A percentile compares a stretch with the other conserved stretches of the same genome.
Conservation (phyloP, 345 rosid genomes). For the Gossypium raimondii region DNA sequence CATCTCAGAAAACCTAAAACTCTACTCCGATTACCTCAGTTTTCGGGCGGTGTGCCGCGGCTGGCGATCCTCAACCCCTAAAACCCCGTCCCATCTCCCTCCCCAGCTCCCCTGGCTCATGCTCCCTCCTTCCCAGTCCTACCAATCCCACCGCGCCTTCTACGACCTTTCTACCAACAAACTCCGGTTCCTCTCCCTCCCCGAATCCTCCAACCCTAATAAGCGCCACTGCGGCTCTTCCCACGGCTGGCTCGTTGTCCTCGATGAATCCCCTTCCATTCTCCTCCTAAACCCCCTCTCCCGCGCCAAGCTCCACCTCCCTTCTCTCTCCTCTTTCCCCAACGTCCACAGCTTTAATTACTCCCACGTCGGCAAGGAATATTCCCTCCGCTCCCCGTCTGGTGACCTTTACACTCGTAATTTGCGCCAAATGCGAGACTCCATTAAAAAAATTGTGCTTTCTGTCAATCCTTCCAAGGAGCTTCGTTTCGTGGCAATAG, state of each 20-base stretch:
- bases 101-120: conserved; percentile 62
- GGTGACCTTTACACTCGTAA: conserved; percentile 24
- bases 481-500: conserved; percentile 31
- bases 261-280: conserved; percentile 43
- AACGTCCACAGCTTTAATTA: conserved; percentile 40
- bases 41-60: conserved; percentile 38
- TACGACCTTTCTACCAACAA: conserved; percentile 36
- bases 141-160: conserved; percentile 33
- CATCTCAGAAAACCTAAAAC: conserved; percentile 29
- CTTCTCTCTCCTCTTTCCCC: conserved; percentile 47
- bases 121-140: conserved; percentile 32
- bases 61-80: conserved; percentile 37
- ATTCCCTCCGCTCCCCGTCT: conserved; percentile 20
- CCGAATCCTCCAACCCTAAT: conserved; percentile 25
- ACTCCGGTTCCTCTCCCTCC: conserved; percentile 36
- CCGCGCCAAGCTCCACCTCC: conserved; percentile 34
- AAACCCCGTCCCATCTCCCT: conserved; percentile 40
- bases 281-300: conserved; percentile 48
- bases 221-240: conserved; percentile 55
- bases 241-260: conserved; percentile 52
- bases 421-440: conserved; percentile 47
- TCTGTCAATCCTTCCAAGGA: conserved; percentile 42
- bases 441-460: conserved; percentile 43
- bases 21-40: conserved; percentile 47
- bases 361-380: conserved; percentile 46